Percentiles rank a stretch among this genome's conserved stretches.
phyloP scores from a whole-genome alignment of 2,329 filamentous ascomycete genomes.

The Knoxdaviesia proteae region DNA sequence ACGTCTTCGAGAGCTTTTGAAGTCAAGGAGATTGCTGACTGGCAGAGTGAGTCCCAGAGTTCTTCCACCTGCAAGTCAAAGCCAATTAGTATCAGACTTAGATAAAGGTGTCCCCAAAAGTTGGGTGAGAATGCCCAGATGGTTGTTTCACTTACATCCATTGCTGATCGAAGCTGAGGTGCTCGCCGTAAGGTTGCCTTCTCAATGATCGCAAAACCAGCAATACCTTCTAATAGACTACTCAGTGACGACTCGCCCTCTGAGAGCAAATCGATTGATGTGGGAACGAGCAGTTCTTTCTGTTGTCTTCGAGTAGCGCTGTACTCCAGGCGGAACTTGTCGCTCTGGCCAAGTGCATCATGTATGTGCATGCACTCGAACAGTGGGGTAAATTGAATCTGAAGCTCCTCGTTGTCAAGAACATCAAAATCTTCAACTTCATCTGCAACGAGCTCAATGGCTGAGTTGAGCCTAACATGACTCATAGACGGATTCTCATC shows the following conservation, averaged over 20 bases:
- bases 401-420: constrained; percentile 81
- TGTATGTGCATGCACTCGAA: constrained; percentile 95
- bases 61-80: constrained; percentile 54
- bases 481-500: constrained; percentile 55
- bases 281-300: constrained; percentile 73
- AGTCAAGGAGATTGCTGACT: constrained; percentile 64
- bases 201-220: constrained; percentile 92
- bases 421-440: constrained; percentile 93
- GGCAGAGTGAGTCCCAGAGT: constrained; percentile 95
- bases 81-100: too few species aligned
- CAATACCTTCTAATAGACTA: constrained; percentile 77
- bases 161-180: constrained; percentile 58
- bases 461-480: constrained; percentile 83
- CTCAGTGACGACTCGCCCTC: constrained; percentile 77
- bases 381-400: constrained; percentile 83
- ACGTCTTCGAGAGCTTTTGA: constrained; percentile 58
- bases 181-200: constrained; percentile 78
- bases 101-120: too few species aligned
- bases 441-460: constrained; percentile 86
- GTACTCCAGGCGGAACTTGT: constrained; percentile 81
- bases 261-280: constrained; percentile 52
- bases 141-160: constrained; percentile 41
- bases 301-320: constrained; percentile 77
- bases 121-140: too few species aligned
- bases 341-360: constrained; percentile 76